Evolutionary conservation across 208 protist species (phyloP), one percentile per base, ranked within the genome.

Genomic region (Trypanosoma brucei): DNA sequence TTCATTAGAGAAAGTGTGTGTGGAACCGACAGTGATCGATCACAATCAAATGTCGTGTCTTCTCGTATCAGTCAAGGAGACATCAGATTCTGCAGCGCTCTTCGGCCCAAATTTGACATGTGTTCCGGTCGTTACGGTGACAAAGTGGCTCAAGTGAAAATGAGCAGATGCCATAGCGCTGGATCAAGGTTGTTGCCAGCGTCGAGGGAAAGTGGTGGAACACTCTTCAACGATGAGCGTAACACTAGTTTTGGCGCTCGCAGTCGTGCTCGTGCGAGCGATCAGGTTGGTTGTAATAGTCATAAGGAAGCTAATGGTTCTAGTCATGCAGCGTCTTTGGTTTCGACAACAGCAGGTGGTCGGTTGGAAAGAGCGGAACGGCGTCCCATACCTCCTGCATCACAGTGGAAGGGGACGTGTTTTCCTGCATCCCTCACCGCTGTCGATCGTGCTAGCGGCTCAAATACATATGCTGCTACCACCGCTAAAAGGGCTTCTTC

Each of bases 1-100:
- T 71, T 71, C 60, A 71, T 71, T 59, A 42, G 65, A 52, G 22
- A 39, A 0, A 35, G 30, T 7, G 51, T 7, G 36, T 30, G 65
- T 38, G 14, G 40, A 2, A 33, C 7, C 14, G 9, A n/a, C 9
- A 48, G 44, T 48, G 14, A 14, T 48, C 44, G 44, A n/a, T 33
- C 11, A 9, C 3, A 14, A 9, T 71, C 11, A 37, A 14, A 35
- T 34, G 57, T 65, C 35, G 65, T 63, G 57, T 51, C 65, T 9
- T 50, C 65, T 2, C 42, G 63, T n/a, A 40, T 39, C 39, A 30
- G 11, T 51, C 48, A 44, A 30, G 14, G 34, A 5, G 30, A 60
- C 7, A 31, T 31, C 39, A 6, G 2, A 35, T 38, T 13, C 30
- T 63, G 4, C 9, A 14, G 9, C 14, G 44, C 44, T 48, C 14